These are phyloP conservation scores for Grigorovia jiainica DNA, from an alignment of 805 yeast genomes.

Conservation along the genomic window DNA sequence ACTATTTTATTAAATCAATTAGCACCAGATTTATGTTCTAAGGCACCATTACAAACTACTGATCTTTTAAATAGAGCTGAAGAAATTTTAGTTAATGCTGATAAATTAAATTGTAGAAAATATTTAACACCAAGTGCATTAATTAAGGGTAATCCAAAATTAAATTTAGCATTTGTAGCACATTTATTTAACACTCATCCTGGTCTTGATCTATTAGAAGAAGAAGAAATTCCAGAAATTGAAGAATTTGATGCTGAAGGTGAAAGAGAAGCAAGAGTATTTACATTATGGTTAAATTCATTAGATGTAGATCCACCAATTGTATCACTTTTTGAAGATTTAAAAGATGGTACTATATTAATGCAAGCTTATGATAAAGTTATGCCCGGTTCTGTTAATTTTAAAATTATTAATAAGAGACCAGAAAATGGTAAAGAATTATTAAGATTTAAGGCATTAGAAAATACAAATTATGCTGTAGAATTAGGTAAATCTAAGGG, in stretches of 20 bases:
- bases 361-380: constrained; percentile 94
- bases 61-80: constrained; percentile 81
- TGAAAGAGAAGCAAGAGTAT: constrained; percentile 97
- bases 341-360: constrained; percentile 83
- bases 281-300: constrained; percentile 94
- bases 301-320: constrained; percentile 94
- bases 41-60: constrained; percentile 66
- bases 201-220: constrained; percentile 92
- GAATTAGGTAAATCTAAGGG: constrained; percentile 87
- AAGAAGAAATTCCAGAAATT: constrained; percentile 81
- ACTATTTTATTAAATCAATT: constrained; percentile 83
- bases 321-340: constrained; percentile 82
- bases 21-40: constrained; percentile 74
- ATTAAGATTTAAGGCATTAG: constrained; percentile 88
- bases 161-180: constrained; percentile 95
- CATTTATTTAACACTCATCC: constrained; percentile 94
- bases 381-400: constrained; percentile 81
- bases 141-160: constrained; percentile 92
- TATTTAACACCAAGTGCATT: constrained; percentile 88
- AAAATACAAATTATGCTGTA: constrained; percentile 97
- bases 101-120: constrained; percentile 83
- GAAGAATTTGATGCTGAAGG: constrained; percentile 99
- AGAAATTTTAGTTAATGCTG: constrained; percentile 77
- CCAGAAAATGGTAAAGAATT: constrained; percentile 69
- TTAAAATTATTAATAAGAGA: constrained; percentile 71